These are phyloP conservation scores for Smithsoniella earleae DNA, from an alignment of 163 green algal species.

Conservation along the genomic window DNA sequence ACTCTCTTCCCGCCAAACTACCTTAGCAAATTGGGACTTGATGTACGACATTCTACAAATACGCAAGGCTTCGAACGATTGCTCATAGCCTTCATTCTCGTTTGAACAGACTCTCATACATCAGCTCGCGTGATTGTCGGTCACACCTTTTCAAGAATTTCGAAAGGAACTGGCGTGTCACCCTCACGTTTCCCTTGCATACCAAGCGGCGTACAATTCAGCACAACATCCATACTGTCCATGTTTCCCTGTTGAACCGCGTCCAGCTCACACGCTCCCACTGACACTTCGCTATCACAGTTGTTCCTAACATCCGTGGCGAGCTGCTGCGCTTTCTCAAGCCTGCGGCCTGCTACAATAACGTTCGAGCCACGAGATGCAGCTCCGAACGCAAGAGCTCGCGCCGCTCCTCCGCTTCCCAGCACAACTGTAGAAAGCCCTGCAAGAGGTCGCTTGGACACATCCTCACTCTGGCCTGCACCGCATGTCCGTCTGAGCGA, in stretches of 20 bases:
- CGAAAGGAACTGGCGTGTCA: conserved; percentile 41
- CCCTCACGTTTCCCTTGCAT: conserved; percentile 65
- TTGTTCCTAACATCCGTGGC: conserved; percentile 41
- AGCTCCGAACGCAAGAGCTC: conserved; percentile 84
- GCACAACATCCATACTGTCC: conserved; percentile 63
- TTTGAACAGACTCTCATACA: no score
- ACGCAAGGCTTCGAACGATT: no score
- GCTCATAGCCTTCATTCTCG: no score
- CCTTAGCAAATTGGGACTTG: no score
- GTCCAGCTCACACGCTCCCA: conserved; percentile 41
- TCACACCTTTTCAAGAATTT: conserved; percentile 39
- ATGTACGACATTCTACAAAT: no score
- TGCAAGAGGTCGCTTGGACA: conserved; percentile 46
- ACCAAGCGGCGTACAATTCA: conserved; percentile 87
- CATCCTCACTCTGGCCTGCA: neutral
- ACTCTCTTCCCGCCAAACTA: no score
- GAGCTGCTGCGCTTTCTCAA: conserved; percentile 54
- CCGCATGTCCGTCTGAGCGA: no score
- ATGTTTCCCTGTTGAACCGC: conserved; percentile 44
- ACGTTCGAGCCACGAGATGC: conserved; percentile 51
- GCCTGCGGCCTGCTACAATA: conserved; percentile 78
- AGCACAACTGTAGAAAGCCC: conserved; percentile 79
- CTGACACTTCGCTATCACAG: neutral
- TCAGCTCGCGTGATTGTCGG: no score
- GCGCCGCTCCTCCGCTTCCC: conserved; percentile 80